Evolutionary conservation across 2,329 filamentous ascomycete genomes (phyloP), one percentile per base, ranked within the genome.

Genomic region (Fusarium dimerum): DNA sequence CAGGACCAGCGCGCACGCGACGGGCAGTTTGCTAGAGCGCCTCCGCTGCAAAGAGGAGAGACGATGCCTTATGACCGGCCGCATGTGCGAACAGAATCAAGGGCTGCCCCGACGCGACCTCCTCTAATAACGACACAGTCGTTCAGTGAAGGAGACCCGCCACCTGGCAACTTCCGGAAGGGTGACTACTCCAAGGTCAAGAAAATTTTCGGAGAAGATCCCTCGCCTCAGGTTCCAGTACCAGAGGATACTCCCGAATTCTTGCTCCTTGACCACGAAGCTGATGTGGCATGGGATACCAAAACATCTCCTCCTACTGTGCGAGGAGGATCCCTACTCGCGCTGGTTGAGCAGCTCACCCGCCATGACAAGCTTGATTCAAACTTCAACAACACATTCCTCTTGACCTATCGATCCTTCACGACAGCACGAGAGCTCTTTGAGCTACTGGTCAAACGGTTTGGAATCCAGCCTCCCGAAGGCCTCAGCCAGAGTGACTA

Each of bases 381-480:
- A 3, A 93, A 83, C 57, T 97, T 97, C 76, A 97, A 97, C 76
- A 95, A 93, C 66, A 99, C 94, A 1, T 99, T 99, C 79, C 84
- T 99, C 15, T 83, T 99, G 38, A 99, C 94, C 1, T 99, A 99
- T 71, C 84, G 90, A 56, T 99, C 94, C 0, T 99, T 99, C 67
- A 97, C 94, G 0, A 86, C 87, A 3, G 94, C 93, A 1, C 80
- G 88, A 6, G 94, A 97, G 71, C 79, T 99, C 0, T 97, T 97
- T 66, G 92, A 97, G 71, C 82, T 96, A 68, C 78, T 99, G 8
- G 92, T 97, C 10, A 89, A 92, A 70, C 83, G 94, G 48, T 99
- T 97, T 76, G 90, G 87, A 58, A 90, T 96, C 46, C 93, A 97
- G 66, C 93, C 94, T 17, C 93, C 93, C 0, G 86, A 90, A 61